Conservation (phyloP, 306 rosid species). For the Cucurbita ficifolia region DNA sequence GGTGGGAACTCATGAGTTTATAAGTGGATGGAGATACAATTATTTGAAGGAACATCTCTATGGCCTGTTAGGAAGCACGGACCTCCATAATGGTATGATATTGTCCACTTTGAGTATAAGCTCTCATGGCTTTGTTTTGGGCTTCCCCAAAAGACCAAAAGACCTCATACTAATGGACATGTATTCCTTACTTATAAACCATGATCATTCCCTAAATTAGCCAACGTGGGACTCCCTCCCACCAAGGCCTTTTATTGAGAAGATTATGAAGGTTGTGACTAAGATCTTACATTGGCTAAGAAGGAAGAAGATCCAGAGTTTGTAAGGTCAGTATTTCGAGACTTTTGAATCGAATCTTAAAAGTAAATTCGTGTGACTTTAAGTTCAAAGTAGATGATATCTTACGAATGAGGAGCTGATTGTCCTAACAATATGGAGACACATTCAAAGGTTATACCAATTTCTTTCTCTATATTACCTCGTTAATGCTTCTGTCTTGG, state of each 20-base stretch:
- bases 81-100: too few species aligned
- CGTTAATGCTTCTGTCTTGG: constrained; percentile 31
- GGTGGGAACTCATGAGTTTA: not conserved
- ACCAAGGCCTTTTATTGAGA: not conserved
- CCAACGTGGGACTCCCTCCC: too few species aligned
- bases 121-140: too few species aligned
- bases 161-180: too few species aligned
- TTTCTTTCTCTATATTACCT: constrained; percentile 15
- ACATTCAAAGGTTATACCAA: not conserved
- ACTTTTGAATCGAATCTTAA: not conserved
- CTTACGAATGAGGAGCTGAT: not conserved
- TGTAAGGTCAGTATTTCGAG: not conserved
- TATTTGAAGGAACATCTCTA: not conserved
- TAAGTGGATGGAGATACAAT: not conserved
- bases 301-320: not conserved
- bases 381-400: not conserved
- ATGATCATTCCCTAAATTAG: too few species aligned
- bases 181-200: too few species aligned
- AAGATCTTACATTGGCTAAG: too few species aligned
- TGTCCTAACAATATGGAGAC: not conserved
- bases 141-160: too few species aligned
- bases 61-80: too few species aligned
- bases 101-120: too few species aligned
- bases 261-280: not conserved
- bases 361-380: not conserved